phyloP scores from a whole-genome alignment of 345 rosid genomes.

The Rubroshorea leprosula region DNA sequence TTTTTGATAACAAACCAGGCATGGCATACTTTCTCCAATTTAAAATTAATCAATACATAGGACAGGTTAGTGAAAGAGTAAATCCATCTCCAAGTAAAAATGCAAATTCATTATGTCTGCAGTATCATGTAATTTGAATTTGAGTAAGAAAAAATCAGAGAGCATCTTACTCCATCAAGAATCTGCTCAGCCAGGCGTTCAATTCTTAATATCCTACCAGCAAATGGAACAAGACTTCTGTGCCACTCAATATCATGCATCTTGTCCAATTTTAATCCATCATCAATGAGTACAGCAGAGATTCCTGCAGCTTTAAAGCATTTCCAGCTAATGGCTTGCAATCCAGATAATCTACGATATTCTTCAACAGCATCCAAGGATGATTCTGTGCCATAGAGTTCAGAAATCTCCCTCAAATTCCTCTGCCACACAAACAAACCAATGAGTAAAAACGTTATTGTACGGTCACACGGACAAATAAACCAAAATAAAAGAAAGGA shows the following conservation, averaged over 20 bases:
- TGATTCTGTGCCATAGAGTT: constrained; percentile 60
- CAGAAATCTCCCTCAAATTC: constrained; percentile 67
- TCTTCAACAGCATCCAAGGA: constrained; percentile 59
- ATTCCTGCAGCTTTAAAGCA: constrained; percentile 76
- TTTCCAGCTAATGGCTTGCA: constrained; percentile 41
- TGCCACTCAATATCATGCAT: constrained; percentile 75
- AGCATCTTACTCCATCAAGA: constrained; percentile 46
- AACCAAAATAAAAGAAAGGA: no score
- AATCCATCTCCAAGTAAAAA: background rate
- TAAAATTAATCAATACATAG: background rate
- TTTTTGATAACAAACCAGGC: no score
- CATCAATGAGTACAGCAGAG: constrained; percentile 80
- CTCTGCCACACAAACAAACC: constrained; percentile 37
- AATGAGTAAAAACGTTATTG: background rate
- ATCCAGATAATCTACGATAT: constrained; percentile 52
- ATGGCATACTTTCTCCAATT: background rate
- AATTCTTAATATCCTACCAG: constrained; percentile 75
- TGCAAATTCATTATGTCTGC: background rate
- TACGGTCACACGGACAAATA: background rate
- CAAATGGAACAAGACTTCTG: constrained; percentile 46
- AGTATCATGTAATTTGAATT: background rate
- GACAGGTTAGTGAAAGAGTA: background rate
- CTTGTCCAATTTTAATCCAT: constrained; percentile 77
- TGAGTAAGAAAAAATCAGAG: constrained; percentile 1
- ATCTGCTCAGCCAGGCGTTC: constrained; percentile 82